A percentile compares a stretch with the other conserved stretches of the same genome.
These are phyloP conservation scores for Chrysoporthe deuterocubensis DNA, from an alignment of 2,329 filamentous ascomycete genomes.

Conservation along the genomic window DNA sequence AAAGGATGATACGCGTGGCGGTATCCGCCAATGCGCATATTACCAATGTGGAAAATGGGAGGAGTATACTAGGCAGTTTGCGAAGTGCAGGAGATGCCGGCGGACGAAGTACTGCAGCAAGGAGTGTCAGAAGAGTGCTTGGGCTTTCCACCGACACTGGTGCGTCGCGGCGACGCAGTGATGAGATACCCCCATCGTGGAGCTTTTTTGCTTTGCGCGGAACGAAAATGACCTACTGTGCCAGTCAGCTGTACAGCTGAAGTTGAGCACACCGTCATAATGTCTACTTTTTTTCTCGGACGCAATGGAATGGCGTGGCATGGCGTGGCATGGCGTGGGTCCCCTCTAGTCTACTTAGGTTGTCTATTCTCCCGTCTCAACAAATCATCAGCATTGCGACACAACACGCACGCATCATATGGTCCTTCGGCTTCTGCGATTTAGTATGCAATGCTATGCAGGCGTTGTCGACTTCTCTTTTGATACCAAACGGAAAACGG, in stretches of 20 bases:
- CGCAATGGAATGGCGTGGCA: conserved; percentile 13
- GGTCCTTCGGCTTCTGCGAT: background rate
- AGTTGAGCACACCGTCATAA: conserved; percentile 22
- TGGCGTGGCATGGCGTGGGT: conserved; percentile 13
- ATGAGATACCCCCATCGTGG: conserved; percentile 30
- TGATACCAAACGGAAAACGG: conserved; percentile 17
- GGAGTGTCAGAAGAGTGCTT: conserved; percentile 98
- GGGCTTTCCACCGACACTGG: conserved; percentile 98
- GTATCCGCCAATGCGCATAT: conserved; percentile 96
- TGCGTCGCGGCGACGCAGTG: conserved; percentile 75
- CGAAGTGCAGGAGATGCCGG: conserved; percentile 94
- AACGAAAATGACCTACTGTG: conserved; percentile 8
- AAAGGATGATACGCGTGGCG: conserved; percentile 92
- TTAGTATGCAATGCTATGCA: background rate
- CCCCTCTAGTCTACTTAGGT: conserved; percentile 6
- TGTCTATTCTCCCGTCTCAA: conserved; percentile 17
- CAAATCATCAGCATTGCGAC: conserved; percentile 26
- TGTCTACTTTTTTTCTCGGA: conserved; percentile 25
- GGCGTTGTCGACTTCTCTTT: conserved; percentile 20
- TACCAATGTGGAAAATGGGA: conserved; percentile 99
- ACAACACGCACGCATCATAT: conserved; percentile 18
- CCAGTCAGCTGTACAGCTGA: conserved; percentile 7
- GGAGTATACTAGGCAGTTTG: conserved; percentile 93
- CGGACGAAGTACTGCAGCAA: conserved; percentile 99
- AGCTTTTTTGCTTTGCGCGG: conserved; percentile 20